Base-by-base conservation (phyloP, 2,329 filamentous ascomycete species). In the Ceratocystiopsis brevicomis region DNA sequence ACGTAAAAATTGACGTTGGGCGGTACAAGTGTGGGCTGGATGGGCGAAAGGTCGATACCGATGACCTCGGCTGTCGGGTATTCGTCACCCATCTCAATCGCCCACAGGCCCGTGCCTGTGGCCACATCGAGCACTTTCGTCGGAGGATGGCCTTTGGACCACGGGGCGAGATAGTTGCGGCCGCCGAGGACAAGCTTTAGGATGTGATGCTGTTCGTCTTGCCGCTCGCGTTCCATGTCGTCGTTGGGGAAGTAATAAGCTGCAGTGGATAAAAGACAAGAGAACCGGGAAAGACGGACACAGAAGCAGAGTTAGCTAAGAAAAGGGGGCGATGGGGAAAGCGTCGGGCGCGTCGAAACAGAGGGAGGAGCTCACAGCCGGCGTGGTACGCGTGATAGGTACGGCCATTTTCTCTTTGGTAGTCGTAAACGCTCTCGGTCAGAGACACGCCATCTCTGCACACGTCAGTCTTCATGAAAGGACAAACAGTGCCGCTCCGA, bases 1-100 rank as follows among this genome's bases (percentile, higher is more conserved):
- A 87, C 69, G 47, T 75, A 74, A 50, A 87, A 87, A 48, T 75
- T 71, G 14, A 85, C 77, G 48, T 87, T 87, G 16, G 71, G 69
- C 0, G 81, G 80, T 1, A 84, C 76, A 40, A 70, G 64, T 5
- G 61, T 61, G 3, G 77, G 76, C 53, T 82, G 78, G 21, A 81
- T 75, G 2, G 77, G 76, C 1, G 76, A 80, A 6, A 82, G 63
- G 52, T 82, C 78, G 10, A 72, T 78, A 32, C 75, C 78, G 40
- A 69, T 66, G 30, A 82, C 65, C 47, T 67, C 58, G 12, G 76
- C 61, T 4, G 66, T 53, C 13, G 76, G 76, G 47, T 76, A 80
- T 40, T 62, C 53, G 50, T 76, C 71, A 51, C 73, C 75, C 62
- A 83, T 70, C 52, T 79, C 71, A 45, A 82, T 75, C 13, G 76